A percentile compares a stretch with the other conserved stretches of the same genome.
Evolutionary conservation across 2,329 filamentous ascomycete species (phyloP).

Genomic region (Conoideocrella luteorostrata): DNA sequence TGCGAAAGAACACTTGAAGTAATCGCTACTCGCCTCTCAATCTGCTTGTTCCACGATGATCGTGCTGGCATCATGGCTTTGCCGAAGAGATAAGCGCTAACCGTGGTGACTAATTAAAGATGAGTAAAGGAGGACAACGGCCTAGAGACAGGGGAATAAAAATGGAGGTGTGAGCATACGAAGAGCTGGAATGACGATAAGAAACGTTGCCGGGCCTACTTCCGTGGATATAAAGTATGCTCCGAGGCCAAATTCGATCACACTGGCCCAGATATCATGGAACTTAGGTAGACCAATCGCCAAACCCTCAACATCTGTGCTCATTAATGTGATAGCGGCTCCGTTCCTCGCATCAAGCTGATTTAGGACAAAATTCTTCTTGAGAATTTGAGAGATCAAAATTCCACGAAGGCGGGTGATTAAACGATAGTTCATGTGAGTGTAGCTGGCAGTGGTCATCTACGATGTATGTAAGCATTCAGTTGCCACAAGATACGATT

Average conservation of each 20-base stretch:
- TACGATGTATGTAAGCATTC: neutral
- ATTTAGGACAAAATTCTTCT: constrained; percentile 31
- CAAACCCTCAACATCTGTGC: constrained; percentile 35
- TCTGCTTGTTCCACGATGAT: constrained; percentile 23
- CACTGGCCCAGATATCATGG: constrained; percentile 28
- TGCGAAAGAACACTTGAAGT: constrained; percentile 21
- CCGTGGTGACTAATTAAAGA: constrained; percentile 34
- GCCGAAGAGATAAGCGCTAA: constrained; percentile 34
- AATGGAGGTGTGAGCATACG: neutral
- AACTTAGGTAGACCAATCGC: constrained; percentile 16
- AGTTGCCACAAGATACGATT: constrained; percentile 8
- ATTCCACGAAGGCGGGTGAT: constrained; percentile 25
- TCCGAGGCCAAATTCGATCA: constrained; percentile 16
- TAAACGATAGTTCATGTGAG: constrained; percentile 24
- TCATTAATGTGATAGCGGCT: constrained; percentile 37
- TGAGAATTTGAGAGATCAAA: constrained; percentile 40
- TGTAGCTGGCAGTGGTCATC: constrained; percentile 18
- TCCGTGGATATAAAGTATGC: constrained; percentile 9
- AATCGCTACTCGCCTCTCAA: constrained; percentile 23
- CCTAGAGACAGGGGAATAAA: neutral
- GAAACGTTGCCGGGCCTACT: constrained; percentile 8
- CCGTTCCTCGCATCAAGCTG: constrained; percentile 22
- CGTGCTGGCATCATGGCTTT: constrained; percentile 35
- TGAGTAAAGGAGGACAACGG: constrained; percentile 5
- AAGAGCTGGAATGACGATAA: constrained; percentile 63